Evolutionary conservation across 108 stramenopile genomes (phyloP).

Genomic region (Cyclotella cryptica): DNA sequence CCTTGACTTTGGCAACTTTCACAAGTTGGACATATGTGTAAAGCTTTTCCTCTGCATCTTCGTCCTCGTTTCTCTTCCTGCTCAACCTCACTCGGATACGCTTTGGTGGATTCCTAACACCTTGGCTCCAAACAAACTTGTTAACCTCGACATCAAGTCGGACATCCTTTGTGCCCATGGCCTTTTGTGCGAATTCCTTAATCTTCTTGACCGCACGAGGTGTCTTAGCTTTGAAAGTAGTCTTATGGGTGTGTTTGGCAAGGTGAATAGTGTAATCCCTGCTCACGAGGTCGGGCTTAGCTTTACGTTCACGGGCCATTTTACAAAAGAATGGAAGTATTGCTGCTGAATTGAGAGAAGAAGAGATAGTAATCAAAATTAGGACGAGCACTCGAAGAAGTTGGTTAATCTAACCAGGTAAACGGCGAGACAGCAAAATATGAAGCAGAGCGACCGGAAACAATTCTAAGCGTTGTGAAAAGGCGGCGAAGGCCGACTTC

Average conservation of each 20-base stretch:
- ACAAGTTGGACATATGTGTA: constrained; percentile 98
- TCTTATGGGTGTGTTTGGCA: constrained; percentile 93
- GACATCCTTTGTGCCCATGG: constrained; percentile 97
- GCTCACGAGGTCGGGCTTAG: constrained; percentile 87
- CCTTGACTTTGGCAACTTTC: constrained; percentile 93
- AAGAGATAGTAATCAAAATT: neutral
- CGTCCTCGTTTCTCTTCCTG: constrained; percentile 98
- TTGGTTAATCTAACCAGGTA: too few species aligned
- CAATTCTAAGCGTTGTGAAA: too few species aligned
- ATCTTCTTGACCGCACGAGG: constrained; percentile 98
- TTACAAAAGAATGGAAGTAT: constrained; percentile 12
- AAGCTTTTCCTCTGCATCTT: constrained; percentile 98
- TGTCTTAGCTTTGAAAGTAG: constrained; percentile 97
- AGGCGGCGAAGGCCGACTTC: too few species aligned
- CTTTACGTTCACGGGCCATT: constrained; percentile 65
- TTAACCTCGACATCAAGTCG: constrained; percentile 87
- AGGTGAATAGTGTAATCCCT: constrained; percentile 99
- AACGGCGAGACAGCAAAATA: too few species aligned
- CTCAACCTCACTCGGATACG: constrained; percentile 96
- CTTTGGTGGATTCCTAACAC: constrained; percentile 96
- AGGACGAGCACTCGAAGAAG: too few species aligned
- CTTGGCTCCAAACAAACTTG: constrained; percentile 93
- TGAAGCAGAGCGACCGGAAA: too few species aligned
- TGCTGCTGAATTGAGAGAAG: too few species aligned
- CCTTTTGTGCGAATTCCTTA: constrained; percentile 92